These are phyloP conservation scores for Pyrenophora teres DNA, from an alignment of 2,329 filamentous ascomycete genomes.

Conservation along the genomic window DNA sequence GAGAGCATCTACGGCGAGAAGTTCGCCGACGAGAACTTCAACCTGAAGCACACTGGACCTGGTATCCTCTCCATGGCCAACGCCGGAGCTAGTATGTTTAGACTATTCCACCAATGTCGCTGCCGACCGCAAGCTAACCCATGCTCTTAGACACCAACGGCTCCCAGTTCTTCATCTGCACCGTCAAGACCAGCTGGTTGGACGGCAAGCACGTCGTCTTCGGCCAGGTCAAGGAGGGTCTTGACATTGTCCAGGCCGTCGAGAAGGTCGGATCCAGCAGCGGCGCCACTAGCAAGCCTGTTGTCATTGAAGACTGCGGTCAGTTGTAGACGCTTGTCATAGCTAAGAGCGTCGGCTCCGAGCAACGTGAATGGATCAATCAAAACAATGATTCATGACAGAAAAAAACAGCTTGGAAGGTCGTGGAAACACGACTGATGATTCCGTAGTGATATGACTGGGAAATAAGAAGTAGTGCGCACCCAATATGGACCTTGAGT, in stretches of 20 bases:
- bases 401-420: slow-evolving; percentile 10
- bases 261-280: slow-evolving; percentile 30
- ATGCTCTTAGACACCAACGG: slow-evolving; percentile 73
- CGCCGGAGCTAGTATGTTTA: slow-evolving; percentile 66
- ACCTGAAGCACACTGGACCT: slow-evolving; percentile 85
- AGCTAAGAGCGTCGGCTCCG: neutral
- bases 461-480: slow-evolving; percentile 22
- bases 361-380: slow-evolving; percentile 6
- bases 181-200: slow-evolving; percentile 82
- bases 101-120: no score
- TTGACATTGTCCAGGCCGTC: slow-evolving; percentile 33
- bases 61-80: slow-evolving; percentile 98
- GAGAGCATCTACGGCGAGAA: slow-evolving; percentile 97
- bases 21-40: slow-evolving; percentile 95
- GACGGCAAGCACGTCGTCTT: slow-evolving; percentile 84
- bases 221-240: slow-evolving; percentile 64
- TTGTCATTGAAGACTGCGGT: slow-evolving; percentile 32
- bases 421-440: slow-evolving; percentile 6
- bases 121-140: neutral
- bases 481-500: neutral
- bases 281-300: slow-evolving; percentile 27
- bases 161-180: slow-evolving; percentile 97
- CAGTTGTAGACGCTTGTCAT: slow-evolving; percentile 22
- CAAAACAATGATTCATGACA: slow-evolving; percentile 13
- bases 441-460: slow-evolving; percentile 17